These are phyloP conservation scores for Argentina anserina DNA, from an alignment of 306 rosid genomes.

Conservation along the genomic window DNA sequence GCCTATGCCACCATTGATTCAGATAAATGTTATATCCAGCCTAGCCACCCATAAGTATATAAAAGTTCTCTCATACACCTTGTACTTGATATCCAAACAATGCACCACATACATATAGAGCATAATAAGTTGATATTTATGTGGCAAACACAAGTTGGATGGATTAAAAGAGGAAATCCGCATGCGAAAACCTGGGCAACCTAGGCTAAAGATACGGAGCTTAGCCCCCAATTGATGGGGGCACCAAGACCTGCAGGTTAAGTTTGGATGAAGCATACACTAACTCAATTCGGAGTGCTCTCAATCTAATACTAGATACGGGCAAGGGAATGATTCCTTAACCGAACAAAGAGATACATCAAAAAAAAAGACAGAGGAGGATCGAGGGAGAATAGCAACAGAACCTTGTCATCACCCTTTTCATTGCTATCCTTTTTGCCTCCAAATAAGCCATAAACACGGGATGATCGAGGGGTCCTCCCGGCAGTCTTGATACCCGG, in stretches of 20 bases:
- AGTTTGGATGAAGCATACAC: not conserved
- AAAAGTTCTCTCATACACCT: not conserved
- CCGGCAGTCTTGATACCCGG: constrained; percentile 13
- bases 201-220: not conserved
- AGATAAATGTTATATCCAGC: not conserved
- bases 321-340: not conserved
- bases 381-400: too few relatives aligned
- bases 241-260: not conserved
- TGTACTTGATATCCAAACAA: not conserved
- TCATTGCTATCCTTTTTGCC: constrained; percentile 61
- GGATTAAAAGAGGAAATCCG: not conserved
- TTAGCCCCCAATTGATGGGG: not conserved
- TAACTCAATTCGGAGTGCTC: too few relatives aligned
- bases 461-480: constrained; percentile 25
- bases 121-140: not conserved
- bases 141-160: not conserved
- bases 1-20: not conserved
- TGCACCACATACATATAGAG: not conserved
- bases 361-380: not conserved
- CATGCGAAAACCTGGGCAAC: not conserved
- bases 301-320: too few relatives aligned
- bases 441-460: constrained; percentile 62
- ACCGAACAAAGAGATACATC: not conserved
- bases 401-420: constrained; percentile 76
- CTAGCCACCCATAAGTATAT: not conserved